Base-by-base conservation (phyloP, 768 basidiomycete genomes). In the Phylloporus rhodoxanthus region DNA sequence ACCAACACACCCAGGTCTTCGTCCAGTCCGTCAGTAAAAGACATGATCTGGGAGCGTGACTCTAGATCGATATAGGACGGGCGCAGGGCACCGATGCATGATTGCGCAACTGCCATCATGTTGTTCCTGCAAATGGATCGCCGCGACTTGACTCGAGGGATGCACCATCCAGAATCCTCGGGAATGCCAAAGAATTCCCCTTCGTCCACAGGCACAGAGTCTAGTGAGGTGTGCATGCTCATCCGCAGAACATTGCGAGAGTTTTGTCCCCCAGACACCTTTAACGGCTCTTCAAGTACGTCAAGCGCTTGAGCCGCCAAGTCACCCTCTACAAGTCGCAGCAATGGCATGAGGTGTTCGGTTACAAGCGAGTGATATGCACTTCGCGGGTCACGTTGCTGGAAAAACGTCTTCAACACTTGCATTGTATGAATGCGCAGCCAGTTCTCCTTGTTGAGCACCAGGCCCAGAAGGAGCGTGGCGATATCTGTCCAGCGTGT, bases 281-380 rank as follows among this genome's bases (percentile, higher is more conserved):
- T 79, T 67, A 89, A 81, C 0, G 92, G 92, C 58, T 93, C 87
- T 58, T 96, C 92, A 6, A 97, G 76, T n/a, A 97, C 91, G 42
- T 94, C 93, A 41, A 97, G 75, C 1, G 92, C 93, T 53, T 88
- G 81, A 8, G 84, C 68, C 9, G 93, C 85, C 29, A 92, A 77
- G 54, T 93, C 87, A 2, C 89, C 90, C 57, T 88, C 85, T n/a
- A 96, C 74, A 20, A 97, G 77, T 23, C 91, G 83, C 28, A 97
- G 71, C 23, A 97, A 74, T 0, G 94, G 93, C 85, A 91, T 91
- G 25, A 97, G 78, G 20, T 94, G 73, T 63, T 96, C 93, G 1
- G 88, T 85, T 2, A 90, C 89, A 43, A 91, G 72, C 1, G 80
- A 71, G 43, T 86, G 83, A 20, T 91, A 76, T 14, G 85, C 81